phyloP scores from a whole-genome alignment of 331 rosid species.

The Quercus tomentella region DNA sequence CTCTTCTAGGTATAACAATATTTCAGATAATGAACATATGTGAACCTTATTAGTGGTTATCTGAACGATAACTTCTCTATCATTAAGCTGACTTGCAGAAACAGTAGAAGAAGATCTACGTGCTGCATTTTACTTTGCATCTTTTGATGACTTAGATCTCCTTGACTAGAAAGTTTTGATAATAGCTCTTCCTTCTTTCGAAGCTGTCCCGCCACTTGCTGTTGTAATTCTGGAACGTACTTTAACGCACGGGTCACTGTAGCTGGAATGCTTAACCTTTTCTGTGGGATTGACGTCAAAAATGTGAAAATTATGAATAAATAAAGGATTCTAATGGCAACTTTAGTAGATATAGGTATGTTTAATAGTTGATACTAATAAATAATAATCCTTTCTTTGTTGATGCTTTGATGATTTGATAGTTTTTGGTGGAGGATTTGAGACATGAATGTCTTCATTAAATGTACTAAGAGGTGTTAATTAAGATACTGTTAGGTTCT shows the following conservation, averaged over 20 bases:
- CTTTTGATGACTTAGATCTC: constrained; percentile 9
- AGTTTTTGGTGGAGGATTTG: no score
- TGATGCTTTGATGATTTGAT: no score
- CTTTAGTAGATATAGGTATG: no score
- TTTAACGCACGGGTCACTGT: constrained; percentile 49
- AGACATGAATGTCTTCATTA: no score
- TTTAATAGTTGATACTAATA: background rate
- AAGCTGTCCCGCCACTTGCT: constrained; percentile 37
- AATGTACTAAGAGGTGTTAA: no score
- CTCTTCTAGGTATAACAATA: constrained; percentile 36
- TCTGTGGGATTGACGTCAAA: constrained; percentile 30
- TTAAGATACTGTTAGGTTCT: no score
- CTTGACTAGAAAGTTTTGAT: constrained; percentile 21
- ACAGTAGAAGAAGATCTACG: constrained; percentile 27
- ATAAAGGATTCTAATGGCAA: no score
- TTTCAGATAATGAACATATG: constrained; percentile 29
- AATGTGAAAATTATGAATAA: background rate
- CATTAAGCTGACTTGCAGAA: constrained; percentile 41
- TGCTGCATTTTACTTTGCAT: constrained; percentile 6
- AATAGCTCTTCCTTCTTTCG: constrained; percentile 48
- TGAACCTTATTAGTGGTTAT: constrained; percentile 27
- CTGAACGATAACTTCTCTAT: constrained; percentile 42
- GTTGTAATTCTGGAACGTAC: constrained; percentile 56
- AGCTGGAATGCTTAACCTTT: constrained; percentile 51
- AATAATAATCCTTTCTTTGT: background rate